Base-by-base conservation (phyloP, 129 eudicot species). In the Arctium minus region DNA sequence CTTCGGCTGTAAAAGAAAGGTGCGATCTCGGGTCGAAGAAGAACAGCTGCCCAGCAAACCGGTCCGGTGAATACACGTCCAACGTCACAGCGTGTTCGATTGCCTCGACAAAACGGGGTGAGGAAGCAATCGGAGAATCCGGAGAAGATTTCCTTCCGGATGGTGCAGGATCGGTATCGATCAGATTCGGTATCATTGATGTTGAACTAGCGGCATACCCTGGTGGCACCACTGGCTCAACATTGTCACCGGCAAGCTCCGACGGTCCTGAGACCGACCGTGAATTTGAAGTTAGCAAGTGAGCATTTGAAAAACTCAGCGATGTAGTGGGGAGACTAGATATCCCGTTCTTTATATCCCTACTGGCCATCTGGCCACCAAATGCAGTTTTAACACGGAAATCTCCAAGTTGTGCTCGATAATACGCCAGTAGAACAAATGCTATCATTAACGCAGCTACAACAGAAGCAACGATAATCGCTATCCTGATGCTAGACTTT, bases 41-140 rank as follows among this genome's bases (percentile, higher is more conserved):
- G 70, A 80, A 74, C 53, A 96, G 86, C 81, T 96, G 98, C 30
- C 99, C 99, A 56, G 92, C 98, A 86, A 96, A 89, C 15, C 98
- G 88, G 85, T 96, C 99, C 1, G 99, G 99, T 35, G 99, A 96
- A 83, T 93, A 89, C 77, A 96, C 97, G 79, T 93, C 97, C 77
- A 96, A 22, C 67, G 94, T 86, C 39, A 89, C 92, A 1, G 91
- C 86, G 65, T 88, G 99, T 87, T 96, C 99, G 6, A 88, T 77
- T 39, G 91, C 79, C 74, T 93, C 97, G 8, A 82, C 73, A 56
- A 93, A 96, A 79, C 92, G 91, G 11, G 99, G 97, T 1, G 99
- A 96, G 56, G 97, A 91, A 64, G 88, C 75, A 38, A 89, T 39
- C 6, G 99, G 97, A 71, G 99, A 96, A 72, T 86, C 98, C 0